A percentile compares a stretch with the other conserved stretches of the same genome.
Evolutionary conservation across 345 rosid species (phyloP).

Genomic region (Barbarea vulgaris): DNA sequence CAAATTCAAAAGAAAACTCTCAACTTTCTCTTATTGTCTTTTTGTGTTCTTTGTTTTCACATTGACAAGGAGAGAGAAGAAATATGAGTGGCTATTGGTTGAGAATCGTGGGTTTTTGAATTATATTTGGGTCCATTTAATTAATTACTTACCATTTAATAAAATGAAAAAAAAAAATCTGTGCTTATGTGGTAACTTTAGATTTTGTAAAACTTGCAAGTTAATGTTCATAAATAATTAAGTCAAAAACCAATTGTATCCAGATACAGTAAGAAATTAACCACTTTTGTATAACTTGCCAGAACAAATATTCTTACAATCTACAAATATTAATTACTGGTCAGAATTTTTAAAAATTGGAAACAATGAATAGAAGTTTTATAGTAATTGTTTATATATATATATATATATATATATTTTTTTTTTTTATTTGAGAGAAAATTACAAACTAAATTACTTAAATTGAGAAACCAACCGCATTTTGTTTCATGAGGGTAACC

Average conservation of each 20-base stretch:
- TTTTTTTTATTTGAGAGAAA: neutral
- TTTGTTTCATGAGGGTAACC: neutral
- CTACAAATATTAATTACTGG: constrained; percentile 3
- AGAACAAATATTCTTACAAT: constrained; percentile 16
- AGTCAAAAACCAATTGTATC: constrained; percentile 2
- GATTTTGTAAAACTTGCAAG: neutral
- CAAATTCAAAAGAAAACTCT: constrained; percentile 37
- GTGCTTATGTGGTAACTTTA: constrained; percentile 8
- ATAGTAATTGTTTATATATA: neutral
- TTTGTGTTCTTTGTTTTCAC: constrained; percentile 36
- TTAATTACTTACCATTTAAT: neutral
- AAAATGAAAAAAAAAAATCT: neutral
- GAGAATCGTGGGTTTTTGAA: constrained; percentile 37
- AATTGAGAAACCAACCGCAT: neutral
- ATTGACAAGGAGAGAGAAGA: constrained; percentile 10
- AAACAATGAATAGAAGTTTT: neutral
- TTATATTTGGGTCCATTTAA: constrained; percentile 19
- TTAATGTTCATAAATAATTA: neutral
- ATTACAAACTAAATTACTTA: neutral
- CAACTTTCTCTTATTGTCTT: constrained; percentile 38
- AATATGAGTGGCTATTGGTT: constrained; percentile 24
- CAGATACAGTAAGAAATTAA: constrained; percentile 4
- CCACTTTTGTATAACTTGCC: neutral
- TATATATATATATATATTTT: too few relatives aligned
- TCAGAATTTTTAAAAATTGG: neutral